Evolutionary conservation across 2,329 filamentous ascomycete species (phyloP), one percentile per base, ranked within the genome.

Genomic region (Aspergillus piperis): DNA sequence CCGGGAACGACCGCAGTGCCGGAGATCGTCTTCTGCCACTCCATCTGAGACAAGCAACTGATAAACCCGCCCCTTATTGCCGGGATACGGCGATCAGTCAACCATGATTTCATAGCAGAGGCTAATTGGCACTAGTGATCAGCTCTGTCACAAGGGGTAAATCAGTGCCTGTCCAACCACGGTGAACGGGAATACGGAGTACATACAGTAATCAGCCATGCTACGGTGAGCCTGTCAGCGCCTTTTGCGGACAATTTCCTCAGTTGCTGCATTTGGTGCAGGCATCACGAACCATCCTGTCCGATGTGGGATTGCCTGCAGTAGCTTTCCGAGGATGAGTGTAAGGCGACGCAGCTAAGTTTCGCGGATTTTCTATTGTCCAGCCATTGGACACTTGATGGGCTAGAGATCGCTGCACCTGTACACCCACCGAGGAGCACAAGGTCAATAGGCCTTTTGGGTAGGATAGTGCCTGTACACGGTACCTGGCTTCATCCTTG

Each of bases 31-130:
- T 36, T 32, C 10, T 17, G 25, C n/a, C 23, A 32, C 8, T 32
- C 30, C 47, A 50, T 30, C 47, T 17, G 47, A 50, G 25, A 50
- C 47, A 44, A 50, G 15, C 47, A 27, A 50, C 30, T 50, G 47
- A 50, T 50, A 50, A 50, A 30, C 25, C 47, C 47, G 47, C 47
- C 47, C 47, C 47, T 30, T 50, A 30, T 27, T 50, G 47, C 47
- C n/a, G 25, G 47, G 47, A 32, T 32, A 17, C 25, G 47, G 10
- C 47, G 47, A 50, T 50, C 47, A 17, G 23, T 50, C 15, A 50
- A 27, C 25, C 25, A 50, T 50, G 47, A 30, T 50, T 27, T 32
- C 47, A 50, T 30, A 6, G 47, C 25, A 50, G 27, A 17, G 44
- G 25, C 47, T 50, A 50, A 50, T 50, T n/a, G 47, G 32, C 25